Conservation (phyloP, 306 rosid species). For the Mimosa pudica region DNA sequence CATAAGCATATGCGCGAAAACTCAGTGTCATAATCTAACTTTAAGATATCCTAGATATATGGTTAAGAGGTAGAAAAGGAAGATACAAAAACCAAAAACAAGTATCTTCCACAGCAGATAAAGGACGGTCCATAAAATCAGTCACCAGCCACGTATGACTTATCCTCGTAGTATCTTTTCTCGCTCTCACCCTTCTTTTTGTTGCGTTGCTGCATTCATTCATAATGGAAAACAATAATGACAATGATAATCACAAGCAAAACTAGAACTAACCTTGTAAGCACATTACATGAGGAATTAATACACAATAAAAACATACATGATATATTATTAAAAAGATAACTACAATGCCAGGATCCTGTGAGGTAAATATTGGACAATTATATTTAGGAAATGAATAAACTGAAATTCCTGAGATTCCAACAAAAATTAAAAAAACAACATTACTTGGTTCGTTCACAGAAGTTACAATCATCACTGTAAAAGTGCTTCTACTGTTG, state of each 20-base stretch:
- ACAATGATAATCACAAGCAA: neutral
- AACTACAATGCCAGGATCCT: neutral
- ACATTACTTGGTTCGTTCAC: neutral
- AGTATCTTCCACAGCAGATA: neutral
- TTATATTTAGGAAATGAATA: neutral
- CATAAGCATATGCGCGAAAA: neutral
- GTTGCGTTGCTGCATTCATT: conserved; percentile 70
- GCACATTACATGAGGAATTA: neutral
- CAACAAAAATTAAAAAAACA: neutral
- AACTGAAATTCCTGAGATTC: neutral
- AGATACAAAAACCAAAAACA: neutral
- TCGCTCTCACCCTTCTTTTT: conserved; percentile 89
- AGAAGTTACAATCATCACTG: neutral
- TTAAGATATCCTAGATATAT: neutral
- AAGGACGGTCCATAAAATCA: conserved; percentile 36
- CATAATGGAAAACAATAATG: neutral
- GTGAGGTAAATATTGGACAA: neutral
- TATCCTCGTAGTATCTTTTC: conserved; percentile 64
- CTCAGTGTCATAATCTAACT: neutral
- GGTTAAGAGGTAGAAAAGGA: neutral
- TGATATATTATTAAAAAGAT: neutral
- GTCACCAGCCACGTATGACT: conserved; percentile 69
- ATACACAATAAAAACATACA: neutral
- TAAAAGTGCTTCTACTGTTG: neutral
- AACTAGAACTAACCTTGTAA: neutral